These are phyloP conservation scores for Dalbergia oliveri DNA, from an alignment of 306 rosid species.

Conservation along the genomic window DNA sequence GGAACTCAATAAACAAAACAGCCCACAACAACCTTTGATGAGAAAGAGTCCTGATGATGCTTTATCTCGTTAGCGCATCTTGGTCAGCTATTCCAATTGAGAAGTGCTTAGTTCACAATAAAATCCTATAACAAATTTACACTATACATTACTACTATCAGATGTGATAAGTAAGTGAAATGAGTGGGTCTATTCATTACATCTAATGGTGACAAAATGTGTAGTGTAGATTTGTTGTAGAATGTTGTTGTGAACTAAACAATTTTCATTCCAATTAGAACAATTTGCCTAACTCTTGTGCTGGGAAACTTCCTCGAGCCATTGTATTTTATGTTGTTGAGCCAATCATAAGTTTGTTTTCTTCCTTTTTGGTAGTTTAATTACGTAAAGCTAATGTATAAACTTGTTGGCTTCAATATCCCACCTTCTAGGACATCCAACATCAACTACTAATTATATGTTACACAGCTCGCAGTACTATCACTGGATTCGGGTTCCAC, in stretches of 20 bases:
- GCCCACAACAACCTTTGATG: constrained; percentile 8
- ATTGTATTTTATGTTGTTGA: neutral
- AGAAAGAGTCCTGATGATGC: constrained; percentile 29
- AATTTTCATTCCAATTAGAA: too few relatives aligned
- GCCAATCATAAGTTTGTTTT: neutral
- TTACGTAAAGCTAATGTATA: neutral
- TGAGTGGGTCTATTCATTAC: too few relatives aligned
- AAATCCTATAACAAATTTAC: too few relatives aligned
- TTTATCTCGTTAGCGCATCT: neutral
- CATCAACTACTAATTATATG: neutral
- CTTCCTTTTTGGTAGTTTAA: neutral
- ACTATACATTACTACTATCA: too few relatives aligned
- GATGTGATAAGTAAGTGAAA: too few relatives aligned
- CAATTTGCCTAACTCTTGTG: neutral
- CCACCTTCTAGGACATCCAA: constrained; percentile 17
- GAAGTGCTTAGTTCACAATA: too few relatives aligned
- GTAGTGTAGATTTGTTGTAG: too few relatives aligned
- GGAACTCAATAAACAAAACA: constrained; percentile 37
- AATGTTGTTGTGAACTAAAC: too few relatives aligned
- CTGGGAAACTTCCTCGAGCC: neutral
- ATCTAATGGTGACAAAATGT: too few relatives aligned
- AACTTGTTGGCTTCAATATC: constrained; percentile 1
- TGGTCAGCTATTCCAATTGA: too few relatives aligned
- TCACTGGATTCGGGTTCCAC: too few relatives aligned
- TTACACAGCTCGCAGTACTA: too few relatives aligned